Evolutionary conservation across 2,329 filamentous ascomycete species (phyloP), one percentile per base, ranked within the genome.

Genomic region (Beauveria australis): DNA sequence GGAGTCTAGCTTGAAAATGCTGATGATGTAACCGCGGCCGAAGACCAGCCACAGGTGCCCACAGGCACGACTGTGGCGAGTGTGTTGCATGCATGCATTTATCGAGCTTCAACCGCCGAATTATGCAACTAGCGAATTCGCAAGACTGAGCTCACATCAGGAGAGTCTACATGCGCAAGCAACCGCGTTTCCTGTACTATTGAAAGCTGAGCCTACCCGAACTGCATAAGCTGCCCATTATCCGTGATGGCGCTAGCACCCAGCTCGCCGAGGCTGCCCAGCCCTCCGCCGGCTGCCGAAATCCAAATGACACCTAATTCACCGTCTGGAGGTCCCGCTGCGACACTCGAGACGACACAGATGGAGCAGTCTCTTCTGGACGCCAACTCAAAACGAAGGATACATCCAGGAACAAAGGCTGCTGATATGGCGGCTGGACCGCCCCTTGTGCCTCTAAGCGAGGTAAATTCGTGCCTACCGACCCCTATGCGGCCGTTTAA

Each of bases 401-500:
- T 99, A 76, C 89, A 93, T 58, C 92, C 92, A 5, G 94, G 94
- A 60, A 97, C 92, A 49, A 94, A 89, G 73, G 86, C 92, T n/a
- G 85, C 85, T 60, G 91, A 97, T 68, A 97, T 99, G 90, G 89
- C 90, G 54, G 87, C 90, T 63, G 94, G 94, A 0, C 94, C 93
- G 66, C 93, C 94, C 18, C 79, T 97, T 63, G 83, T 97, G 60
- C 89, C 93, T 48, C 78, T 97, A 62, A 85, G 86, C 65, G 90
- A 97, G 80, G 92, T 95, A 72, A 65, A 82, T 73, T 28, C 16
- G 12, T 37, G 6, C 33, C 57, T 5, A 3, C 14, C 26, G 7
- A n/a, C 24, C 24, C 6, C 28, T 26, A 10, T 19, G 33, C 26
- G 24, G 16, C 8, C 19, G 41, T 9, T 10, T 9, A 14, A 8